Evolutionary conservation across 768 basidiomycete species (phyloP), one percentile per base, ranked within the genome.

Genomic region (Inosperma sp.): DNA sequence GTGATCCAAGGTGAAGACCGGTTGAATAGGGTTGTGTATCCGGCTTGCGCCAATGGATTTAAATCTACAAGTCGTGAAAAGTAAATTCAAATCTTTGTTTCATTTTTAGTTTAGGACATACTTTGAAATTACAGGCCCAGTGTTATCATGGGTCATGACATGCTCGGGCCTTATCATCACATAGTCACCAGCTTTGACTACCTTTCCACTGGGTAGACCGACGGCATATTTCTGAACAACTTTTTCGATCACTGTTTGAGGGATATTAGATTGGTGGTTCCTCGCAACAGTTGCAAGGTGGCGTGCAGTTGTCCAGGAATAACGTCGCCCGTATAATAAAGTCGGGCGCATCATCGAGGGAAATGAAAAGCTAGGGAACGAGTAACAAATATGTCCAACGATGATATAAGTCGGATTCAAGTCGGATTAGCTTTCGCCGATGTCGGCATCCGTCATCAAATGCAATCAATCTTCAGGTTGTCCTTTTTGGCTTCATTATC

Each of bases 101-200:
- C 21, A 16, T 55, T 16, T 47, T 39, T 2, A 49, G 36, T 33
- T 43, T 39, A 54, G 36, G 17, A 27, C 86, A 63, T 63, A 93
- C 93, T 98, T 99, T 65, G 88, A 85, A 53, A 99, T 95, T 56
- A 99, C 94, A 6, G 96, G 95, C 0, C 93, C 96, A 10, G 96
- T 99, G 65, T 98, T 98, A 63, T 99, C 96, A 57, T 94, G 93
- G 8, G 91, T 94, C 92, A 94, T 94, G 59, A 97, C 93, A 79
- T 98, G 93, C 65, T 97, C 86, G 19, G 96, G 96, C 34, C 83
- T 82, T 71, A 99, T 96, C 94, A 97, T 99, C 31, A 98, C 93
- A 83, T 98, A 98, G 83, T 99, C 96, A 12, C 95, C 96, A 30
- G 93, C 90, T 59, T 82, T 84, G 58, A 98, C 89, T 13, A 76